phyloP scores from a whole-genome alignment of 2,329 filamentous ascomycete genomes.

The Neonectria ditissima region DNA sequence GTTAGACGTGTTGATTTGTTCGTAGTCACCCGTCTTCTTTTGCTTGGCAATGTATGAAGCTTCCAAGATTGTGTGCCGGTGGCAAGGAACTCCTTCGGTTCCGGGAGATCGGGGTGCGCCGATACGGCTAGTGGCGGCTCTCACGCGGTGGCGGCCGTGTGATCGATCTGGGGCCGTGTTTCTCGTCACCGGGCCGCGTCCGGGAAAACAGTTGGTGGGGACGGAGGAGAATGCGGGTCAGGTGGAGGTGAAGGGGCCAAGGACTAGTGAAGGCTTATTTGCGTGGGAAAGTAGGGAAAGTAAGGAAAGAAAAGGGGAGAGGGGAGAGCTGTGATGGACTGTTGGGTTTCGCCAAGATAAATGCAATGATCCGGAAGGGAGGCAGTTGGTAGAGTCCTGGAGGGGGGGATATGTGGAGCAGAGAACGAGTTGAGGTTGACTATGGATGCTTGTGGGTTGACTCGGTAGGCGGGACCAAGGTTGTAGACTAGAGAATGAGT shows the following conservation, averaged over 20 bases:
- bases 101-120: conserved; percentile 1
- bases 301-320: background rate
- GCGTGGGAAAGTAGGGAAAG: conserved; percentile 17
- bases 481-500: background rate
- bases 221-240: conserved; percentile 9
- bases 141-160: conserved; percentile 17
- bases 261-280: conserved; percentile 13
- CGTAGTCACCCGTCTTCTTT: conserved; percentile 6
- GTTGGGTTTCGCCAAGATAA: conserved; percentile 2
- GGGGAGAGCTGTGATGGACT: conserved; percentile 4
- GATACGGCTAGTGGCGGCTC: conserved; percentile 27
- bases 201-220: conserved; percentile 13
- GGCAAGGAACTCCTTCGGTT: conserved; percentile 10
- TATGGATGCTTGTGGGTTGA: background rate
- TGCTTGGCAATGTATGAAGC: conserved; percentile 11
- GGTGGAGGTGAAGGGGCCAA: conserved; percentile 13
- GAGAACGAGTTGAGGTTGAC: background rate
- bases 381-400: background rate
- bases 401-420: conserved; percentile 1
- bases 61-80: conserved; percentile 11
- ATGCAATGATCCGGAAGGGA: background rate
- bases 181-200: conserved; percentile 19
- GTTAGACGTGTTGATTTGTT: background rate
- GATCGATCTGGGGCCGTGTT: conserved; percentile 22
- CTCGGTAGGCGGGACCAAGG: background rate